Base-by-base conservation (phyloP, 176 grass and related monocot species). In the Musa acuminata region DNA sequence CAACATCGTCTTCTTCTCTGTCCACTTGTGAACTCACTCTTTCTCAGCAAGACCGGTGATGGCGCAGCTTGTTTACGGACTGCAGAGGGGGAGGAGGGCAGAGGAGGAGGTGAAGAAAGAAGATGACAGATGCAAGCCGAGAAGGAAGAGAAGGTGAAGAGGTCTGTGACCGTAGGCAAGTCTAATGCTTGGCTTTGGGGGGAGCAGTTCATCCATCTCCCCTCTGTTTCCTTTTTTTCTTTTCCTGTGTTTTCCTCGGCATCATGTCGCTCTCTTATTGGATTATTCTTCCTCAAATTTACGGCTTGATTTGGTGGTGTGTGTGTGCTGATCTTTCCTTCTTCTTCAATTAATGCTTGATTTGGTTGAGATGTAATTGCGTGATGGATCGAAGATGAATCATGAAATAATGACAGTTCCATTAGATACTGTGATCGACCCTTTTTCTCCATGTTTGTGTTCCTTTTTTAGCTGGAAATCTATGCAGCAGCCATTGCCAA, bases 181-280 rank as follows among this genome's bases (percentile, higher is more conserved):
- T 89, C 87, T 89, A 69, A 82, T 89, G 73, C 87, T 88, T 88
- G 87, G 87, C 87, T 88, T 66, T 85, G 57, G 57, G 57, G 17
- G 8, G 6, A 19, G 57, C 6, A 20, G 57, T n/a, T 60, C 2
- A 20, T 6, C 13, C 35, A 43, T 17, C 55, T 16, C 14, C 13
- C 7, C 57, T 77, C 16, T 9, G 19, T 35, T 71, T 51, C 2
- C 35, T 49, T 49, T 6, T 49, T 6, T 51, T 8, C 1, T 43
- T 43, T 43, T 35, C 14, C n/a, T 50, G 53, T 43, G 3, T 20
- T 13, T 13, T 51, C 25, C 17, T 43, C 3, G 35, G 4, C 35
- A 43, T 43, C 35, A 43, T 43, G 35, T 43, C 35, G 35, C 35
- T 43, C 35, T 43, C 35, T 43, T 43, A 6, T 43, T 43, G 4